Evolutionary conservation across 169 alveolate species (phyloP).

Genomic region (Plasmodium relictum): DNA sequence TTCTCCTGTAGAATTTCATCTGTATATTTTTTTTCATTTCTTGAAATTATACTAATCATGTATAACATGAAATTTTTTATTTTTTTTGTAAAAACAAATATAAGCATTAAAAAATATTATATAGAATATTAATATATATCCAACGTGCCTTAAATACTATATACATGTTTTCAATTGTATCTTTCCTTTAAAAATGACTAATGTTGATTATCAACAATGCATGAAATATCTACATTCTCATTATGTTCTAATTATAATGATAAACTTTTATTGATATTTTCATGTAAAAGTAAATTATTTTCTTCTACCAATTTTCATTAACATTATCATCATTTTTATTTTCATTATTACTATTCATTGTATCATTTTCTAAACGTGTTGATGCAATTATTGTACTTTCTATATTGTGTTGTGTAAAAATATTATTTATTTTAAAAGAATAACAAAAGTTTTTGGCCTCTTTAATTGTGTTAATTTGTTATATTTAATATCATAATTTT

Average conservation of each 20-base stretch:
- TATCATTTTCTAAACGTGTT: slow-evolving; percentile 5
- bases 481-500: not conserved
- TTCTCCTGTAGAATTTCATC: slow-evolving; percentile 23
- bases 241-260: slow-evolving; percentile 6
- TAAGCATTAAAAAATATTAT: slow-evolving; percentile 50
- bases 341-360: not conserved
- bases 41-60: slow-evolving; percentile 65
- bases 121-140: slow-evolving; percentile 15
- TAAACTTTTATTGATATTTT: not conserved
- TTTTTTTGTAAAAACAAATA: slow-evolving; percentile 57
- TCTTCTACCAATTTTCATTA: not conserved
- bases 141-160: slow-evolving; percentile 47
- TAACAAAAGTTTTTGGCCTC: not conserved
- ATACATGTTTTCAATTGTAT: slow-evolving; percentile 24
- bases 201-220: slow-evolving; percentile 12
- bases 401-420: not conserved
- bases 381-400: not conserved
- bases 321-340: not conserved
- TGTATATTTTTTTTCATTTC: slow-evolving; percentile 33
- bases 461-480: not conserved
- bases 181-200: slow-evolving; percentile 47
- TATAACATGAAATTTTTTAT: slow-evolving; percentile 44
- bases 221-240: not conserved
- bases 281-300: slow-evolving; percentile 1
- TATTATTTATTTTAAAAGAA: slow-evolving; percentile 13